Base-by-base conservation (phyloP, 106 monocot species). In the Acorus calamus region DNA sequence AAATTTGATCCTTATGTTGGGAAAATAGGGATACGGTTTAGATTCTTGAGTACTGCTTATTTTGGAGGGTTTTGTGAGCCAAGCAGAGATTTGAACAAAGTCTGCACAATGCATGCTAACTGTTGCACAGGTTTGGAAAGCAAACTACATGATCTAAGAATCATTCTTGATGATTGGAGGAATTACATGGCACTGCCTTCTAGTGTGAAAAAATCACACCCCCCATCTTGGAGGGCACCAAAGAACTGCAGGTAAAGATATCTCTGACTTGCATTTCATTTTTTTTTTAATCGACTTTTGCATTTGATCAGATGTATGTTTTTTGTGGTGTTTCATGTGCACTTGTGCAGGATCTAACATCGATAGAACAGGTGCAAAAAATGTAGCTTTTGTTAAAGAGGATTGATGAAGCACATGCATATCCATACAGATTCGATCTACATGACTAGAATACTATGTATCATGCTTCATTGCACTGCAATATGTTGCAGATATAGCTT, bases 101-200 rank as follows among this genome's bases (percentile, higher is more conserved):
- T 76, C 6, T 69, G 76, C 65, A 84, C 83, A 4, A 49, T 84
- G 69, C 83, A 84, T 54, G 79, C 83, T 3, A 76, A 76, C 46
- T 79, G 83, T 50, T 84, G 83, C 11, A 6, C 73, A 2, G 65
- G 72, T 10, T 7, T 84, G 3, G n/a, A 57, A 3, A 79, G 57
- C 1, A 84, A 84, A 50, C 44, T 79, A 28, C 53, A 73, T 28
- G 79, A 84, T 42, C 57, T 84, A 5, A 72, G 62, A 48, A 49
- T 52, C 9, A 3, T 76, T 7, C 42, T 69, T 5, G 61, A 63
- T 1, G 72, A 66, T 46, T 84, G 83, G 83, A 76, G 64, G 14
- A 76, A 76, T 8, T 79, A 72, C 49, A 76, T 52, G 4, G 13
- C 56, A 2, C 12, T 8, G 8, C 52, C 72, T 10, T 44, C 46